phyloP scores from a whole-genome alignment of 768 basidiomycete genomes.

The Rhizopogon rudus region DNA sequence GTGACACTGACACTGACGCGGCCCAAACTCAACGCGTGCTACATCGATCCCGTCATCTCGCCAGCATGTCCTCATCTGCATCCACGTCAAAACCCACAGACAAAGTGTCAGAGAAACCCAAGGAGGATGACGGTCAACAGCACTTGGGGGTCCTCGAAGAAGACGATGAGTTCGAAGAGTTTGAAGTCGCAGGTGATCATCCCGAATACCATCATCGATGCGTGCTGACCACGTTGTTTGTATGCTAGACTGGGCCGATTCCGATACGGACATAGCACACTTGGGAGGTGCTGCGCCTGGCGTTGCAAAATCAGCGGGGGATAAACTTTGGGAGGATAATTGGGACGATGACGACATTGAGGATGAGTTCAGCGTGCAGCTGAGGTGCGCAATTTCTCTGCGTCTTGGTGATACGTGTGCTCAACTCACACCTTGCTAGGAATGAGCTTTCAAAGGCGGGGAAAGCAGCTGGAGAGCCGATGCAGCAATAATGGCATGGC shows the following conservation, averaged over 20 bases:
- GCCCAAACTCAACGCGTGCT: neutral
- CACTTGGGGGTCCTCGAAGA: conserved; percentile 91
- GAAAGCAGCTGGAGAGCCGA: conserved; percentile 34
- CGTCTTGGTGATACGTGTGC: neutral
- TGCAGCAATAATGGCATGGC: conserved; percentile 43
- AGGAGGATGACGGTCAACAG: conserved; percentile 46
- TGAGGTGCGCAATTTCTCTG: conserved; percentile 59
- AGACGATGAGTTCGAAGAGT: conserved; percentile 97
- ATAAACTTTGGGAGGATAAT: conserved; percentile 98
- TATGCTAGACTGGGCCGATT: conserved; percentile 77
- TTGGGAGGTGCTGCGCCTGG: conserved; percentile 70
- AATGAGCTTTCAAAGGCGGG: conserved; percentile 63
- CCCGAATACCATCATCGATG: neutral
- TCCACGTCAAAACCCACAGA: conserved; percentile 42
- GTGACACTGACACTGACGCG: conserved; percentile 3
- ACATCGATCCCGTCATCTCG: neutral
- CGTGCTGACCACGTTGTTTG: neutral
- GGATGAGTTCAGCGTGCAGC: conserved; percentile 93
- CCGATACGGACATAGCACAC: conserved; percentile 77
- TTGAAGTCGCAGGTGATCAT: conserved; percentile 70
- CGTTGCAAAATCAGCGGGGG: conserved; percentile 72
- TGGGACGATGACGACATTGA: conserved; percentile 99
- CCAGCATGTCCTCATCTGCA: conserved; percentile 38
- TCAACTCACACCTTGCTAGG: conserved; percentile 27
- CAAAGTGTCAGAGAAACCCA: conserved; percentile 31